A percentile compares a stretch with the other conserved stretches of the same genome.
Evolutionary conservation across 2,329 filamentous ascomycete genomes (phyloP).

Genomic region (Scolecobasidium constrictum): DNA sequence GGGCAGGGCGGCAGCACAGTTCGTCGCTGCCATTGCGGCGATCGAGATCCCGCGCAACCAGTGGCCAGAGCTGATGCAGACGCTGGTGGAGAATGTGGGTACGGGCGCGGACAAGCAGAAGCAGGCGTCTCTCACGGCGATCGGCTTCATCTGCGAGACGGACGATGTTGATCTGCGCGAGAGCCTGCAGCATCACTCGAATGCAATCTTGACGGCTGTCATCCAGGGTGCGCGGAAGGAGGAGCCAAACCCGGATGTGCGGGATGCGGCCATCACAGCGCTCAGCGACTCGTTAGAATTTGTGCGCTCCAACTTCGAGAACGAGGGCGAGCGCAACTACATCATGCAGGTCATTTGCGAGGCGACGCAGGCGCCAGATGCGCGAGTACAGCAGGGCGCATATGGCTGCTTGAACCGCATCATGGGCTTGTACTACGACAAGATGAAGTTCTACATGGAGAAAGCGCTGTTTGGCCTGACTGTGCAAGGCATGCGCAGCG

Average conservation of each 20-base stretch:
- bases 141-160: constrained; percentile 96
- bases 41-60: constrained; percentile 90
- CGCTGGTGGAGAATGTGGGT: constrained; percentile 85
- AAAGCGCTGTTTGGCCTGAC: constrained; percentile 96
- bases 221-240: constrained; percentile 96
- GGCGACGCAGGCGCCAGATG: constrained; percentile 87
- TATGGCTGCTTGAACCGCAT: constrained; percentile 98
- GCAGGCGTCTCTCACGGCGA: constrained; percentile 88
- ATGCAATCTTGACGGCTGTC: constrained; percentile 94
- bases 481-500: constrained; percentile 96
- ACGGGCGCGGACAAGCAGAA: constrained; percentile 79
- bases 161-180: constrained; percentile 79
- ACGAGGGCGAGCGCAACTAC: constrained; percentile 98
- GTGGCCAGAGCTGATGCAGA: constrained; percentile 85
- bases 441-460: constrained; percentile 99
- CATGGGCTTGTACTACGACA: constrained; percentile 98
- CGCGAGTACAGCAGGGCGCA: constrained; percentile 84
- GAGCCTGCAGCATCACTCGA: constrained; percentile 76
- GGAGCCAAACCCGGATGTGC: constrained; percentile 83
- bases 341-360: constrained; percentile 99
- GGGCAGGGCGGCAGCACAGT: constrained; percentile 82
- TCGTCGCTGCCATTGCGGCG: constrained; percentile 86
- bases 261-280: constrained; percentile 83
- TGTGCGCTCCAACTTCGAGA: constrained; percentile 96
- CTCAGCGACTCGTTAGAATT: constrained; percentile 96